Evolutionary conservation across 306 rosid species (phyloP), one percentile per base, ranked within the genome.

Genomic region (Quercus rubra): DNA sequence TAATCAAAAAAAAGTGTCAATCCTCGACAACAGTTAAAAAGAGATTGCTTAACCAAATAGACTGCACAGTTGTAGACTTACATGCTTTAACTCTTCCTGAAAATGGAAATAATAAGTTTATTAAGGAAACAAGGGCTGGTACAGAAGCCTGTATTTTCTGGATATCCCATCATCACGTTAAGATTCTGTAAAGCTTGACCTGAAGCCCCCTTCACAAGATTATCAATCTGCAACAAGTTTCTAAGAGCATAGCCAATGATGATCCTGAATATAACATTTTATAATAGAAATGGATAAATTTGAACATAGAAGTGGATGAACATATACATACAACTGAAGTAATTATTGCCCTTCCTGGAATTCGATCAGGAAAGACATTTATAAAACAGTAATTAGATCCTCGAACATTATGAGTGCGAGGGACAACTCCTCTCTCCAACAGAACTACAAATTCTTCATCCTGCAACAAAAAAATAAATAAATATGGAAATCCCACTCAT

Each of bases 121-220:
- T 74, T 74, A 94, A 70, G 97, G 99, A 89, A 95, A 95, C 81
- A 92, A 49, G 55, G 98, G 88, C 82, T 83, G 94, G 71, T 80
- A 87, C 43, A 85, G 86, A 77, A 92, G 98, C 73, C 99, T 98
- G 25, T 82, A 78, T 74, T 90, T 87, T 92, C 97, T 62, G 93
- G 91, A 81, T 86, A 86, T 83, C 99, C 99, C 91, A 95, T 76
- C 88, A 95, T 88, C 78, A 85, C 59, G 46, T 95, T 95, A n/a
- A 95, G 97, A 88, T 95, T 92, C 82, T 95, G 99, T 68, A 95
- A 31, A 70, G 99, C 98, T 88, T 92, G 98, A 79, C 99, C 99
- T 31, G 98, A 92, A 87, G 99, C 99, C 70, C 96, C 99, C 82
- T 95, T 95, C 33, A 95, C 96, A 77, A 95, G 87, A 76, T 95